Evolutionary conservation across 2,329 filamentous ascomycete species (phyloP).

Genomic region (Apiospora rasikravindrae): DNA sequence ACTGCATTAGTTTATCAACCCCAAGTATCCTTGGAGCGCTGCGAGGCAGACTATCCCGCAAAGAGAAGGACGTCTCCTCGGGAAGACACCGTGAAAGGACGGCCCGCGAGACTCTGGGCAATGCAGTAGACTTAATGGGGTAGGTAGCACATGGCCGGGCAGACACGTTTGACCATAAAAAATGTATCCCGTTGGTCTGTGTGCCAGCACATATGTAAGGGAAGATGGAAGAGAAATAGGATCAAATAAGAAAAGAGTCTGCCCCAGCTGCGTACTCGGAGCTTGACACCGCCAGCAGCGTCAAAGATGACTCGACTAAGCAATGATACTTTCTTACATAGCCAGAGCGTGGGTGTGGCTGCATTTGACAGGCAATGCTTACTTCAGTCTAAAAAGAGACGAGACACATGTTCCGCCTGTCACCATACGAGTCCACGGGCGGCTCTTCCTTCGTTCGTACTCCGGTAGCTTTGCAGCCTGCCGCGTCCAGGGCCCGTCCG

Average conservation of each 20-base stretch:
- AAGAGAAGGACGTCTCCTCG: background rate
- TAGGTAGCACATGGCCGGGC: background rate
- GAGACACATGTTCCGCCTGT: conserved; percentile 9
- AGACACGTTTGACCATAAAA: background rate
- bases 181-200: background rate
- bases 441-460: background rate
- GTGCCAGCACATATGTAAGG: background rate
- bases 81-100: background rate
- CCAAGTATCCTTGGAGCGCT: background rate
- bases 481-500: background rate
- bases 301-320: conserved; percentile 17
- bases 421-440: conserved; percentile 2
- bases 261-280: background rate
- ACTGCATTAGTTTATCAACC: background rate
- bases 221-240: background rate
- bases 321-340: background rate
- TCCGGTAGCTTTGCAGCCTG: background rate
- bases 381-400: conserved; percentile 10
- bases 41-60: background rate
- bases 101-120: conserved; percentile 13
- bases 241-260: background rate
- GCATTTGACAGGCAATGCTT: conserved; percentile 8
- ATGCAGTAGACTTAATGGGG: background rate
- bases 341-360: conserved; percentile 11
- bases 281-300: conserved; percentile 3